Evolutionary conservation across 495 filamentous ascomycete species (phyloP), one percentile per base, ranked within the genome.

Genomic region (Trypethelium eluteriae): DNA sequence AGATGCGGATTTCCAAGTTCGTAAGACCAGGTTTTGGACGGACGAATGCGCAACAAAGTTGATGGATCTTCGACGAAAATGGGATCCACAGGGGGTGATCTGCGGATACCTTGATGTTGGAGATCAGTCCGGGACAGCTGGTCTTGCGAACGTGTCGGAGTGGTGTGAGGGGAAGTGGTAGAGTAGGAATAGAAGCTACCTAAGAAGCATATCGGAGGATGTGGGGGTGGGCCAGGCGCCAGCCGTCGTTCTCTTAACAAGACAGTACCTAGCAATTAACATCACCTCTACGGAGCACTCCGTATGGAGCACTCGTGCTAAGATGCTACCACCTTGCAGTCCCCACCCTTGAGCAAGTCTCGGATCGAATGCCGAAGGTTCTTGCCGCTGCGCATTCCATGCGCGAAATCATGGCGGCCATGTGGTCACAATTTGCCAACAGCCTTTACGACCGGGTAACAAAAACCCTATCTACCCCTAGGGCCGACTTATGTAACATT

Each of bases 1-100:
- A 2, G 82, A 85, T 67, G 77, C 79, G 0, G 83, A 84, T 66
- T 83, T 83, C 62, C 76, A 78, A 59, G 63, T 69, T 2, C 72
- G 81, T 38, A 73, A 69, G 61, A 78, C 80, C 3, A 77, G 70
- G 71, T 83, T 77, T 66, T 84, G 81, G 81, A 72, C 70, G 9
- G 76, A 76, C 6, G 71, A 75, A 44, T 64, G 75, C 18, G 79
- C 67, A 2, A 63, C 67, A 36, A 75, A 62, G 46, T 34, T 82
- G 61, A 75, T 69, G 73, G 67, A 73, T 5, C 70, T 84, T 38
- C 76, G 79, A 47, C 68, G 69, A 65, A 74, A 70, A 62, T 83
- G 81, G 80, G 81, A 83, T 73, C 77, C 76, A 2, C 65, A 73
- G 44, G 78, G 79, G 7, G 63, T 70, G 49, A 73, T 82, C 39